Evolutionary conservation across 73 alveolate genomes (phyloP).

Genomic region (Tetrahymena thermophila): DNA sequence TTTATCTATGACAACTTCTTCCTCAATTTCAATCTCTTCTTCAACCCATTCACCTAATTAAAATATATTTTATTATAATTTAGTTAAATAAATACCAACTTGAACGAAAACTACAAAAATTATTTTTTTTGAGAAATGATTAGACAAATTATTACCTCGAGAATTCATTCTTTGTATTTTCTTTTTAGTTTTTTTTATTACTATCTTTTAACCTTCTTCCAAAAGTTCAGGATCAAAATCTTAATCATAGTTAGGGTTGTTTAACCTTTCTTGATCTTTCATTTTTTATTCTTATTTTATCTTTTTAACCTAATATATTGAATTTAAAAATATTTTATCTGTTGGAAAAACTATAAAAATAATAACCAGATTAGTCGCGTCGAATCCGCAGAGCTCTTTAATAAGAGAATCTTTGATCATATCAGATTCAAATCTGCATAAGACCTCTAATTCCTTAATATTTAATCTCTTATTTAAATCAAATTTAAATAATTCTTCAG

Average conservation of each 20-base stretch:
- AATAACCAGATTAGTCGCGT: background rate
- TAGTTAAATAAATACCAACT: background rate
- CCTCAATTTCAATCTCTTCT: conserved; percentile 36
- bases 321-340: no score
- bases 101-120: no score
- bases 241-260: conserved; percentile 22
- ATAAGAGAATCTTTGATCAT: conserved; percentile 34
- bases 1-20: conserved; percentile 19
- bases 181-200: conserved; percentile 20
- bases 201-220: conserved; percentile 25
- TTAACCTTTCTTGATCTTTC: background rate
- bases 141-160: background rate
- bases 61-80: background rate
- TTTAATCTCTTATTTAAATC: conserved; percentile 9
- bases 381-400: conserved; percentile 19
- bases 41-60: conserved; percentile 32
- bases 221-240: conserved; percentile 31
- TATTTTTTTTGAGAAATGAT: background rate
- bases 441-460: conserved; percentile 17
- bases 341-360: no score
- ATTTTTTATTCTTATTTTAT: conserved; percentile 12
- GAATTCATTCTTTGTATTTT: conserved; percentile 5
- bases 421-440: conserved; percentile 7
- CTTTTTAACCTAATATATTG: background rate
- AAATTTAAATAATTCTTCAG: conserved; percentile 13